A percentile compares a stretch with the other conserved stretches of the same genome.
phyloP scores from a whole-genome alignment of 1,284 basidiomycete genomes.

The Takashimella koratensis region DNA sequence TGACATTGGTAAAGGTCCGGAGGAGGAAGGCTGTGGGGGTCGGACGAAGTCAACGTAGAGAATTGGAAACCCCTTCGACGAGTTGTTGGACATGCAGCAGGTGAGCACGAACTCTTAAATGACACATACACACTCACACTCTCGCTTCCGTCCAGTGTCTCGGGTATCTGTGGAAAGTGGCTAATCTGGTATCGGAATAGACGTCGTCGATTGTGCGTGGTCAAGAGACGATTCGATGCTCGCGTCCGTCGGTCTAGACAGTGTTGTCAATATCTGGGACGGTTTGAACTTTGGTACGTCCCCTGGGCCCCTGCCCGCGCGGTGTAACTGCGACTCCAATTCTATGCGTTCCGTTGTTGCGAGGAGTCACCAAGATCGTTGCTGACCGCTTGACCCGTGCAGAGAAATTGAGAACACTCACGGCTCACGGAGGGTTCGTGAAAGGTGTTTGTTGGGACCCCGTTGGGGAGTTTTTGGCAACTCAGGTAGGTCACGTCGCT shows the following conservation, averaged over 20 bases:
- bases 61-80: slow-evolving; percentile 92
- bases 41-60: slow-evolving; percentile 92
- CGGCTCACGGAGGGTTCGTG: slow-evolving; percentile 91
- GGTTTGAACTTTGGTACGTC: slow-evolving; percentile 73
- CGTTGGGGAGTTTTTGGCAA: slow-evolving; percentile 90
- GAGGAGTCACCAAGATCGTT: too few relatives aligned
- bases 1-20: slow-evolving; percentile 42
- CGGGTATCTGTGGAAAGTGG: slow-evolving; percentile 15
- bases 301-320: not conserved
- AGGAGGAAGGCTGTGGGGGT: slow-evolving; percentile 82
- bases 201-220: slow-evolving; percentile 96
- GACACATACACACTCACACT: not conserved
- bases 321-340: too few relatives aligned
- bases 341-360: not conserved
- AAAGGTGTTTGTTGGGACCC: slow-evolving; percentile 99
- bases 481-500: slow-evolving; percentile 57
- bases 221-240: slow-evolving; percentile 84
- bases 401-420: slow-evolving; percentile 79
- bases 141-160: not conserved
- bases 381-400: too few relatives aligned
- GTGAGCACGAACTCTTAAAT: slow-evolving; percentile 54
- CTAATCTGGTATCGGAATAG: slow-evolving; percentile 51
- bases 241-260: slow-evolving; percentile 92
- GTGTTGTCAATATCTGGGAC: slow-evolving; percentile 88
- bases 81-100: slow-evolving; percentile 87